phyloP scores from a whole-genome alignment of 768 basidiomycete genomes.

The Suillus plorans region DNA sequence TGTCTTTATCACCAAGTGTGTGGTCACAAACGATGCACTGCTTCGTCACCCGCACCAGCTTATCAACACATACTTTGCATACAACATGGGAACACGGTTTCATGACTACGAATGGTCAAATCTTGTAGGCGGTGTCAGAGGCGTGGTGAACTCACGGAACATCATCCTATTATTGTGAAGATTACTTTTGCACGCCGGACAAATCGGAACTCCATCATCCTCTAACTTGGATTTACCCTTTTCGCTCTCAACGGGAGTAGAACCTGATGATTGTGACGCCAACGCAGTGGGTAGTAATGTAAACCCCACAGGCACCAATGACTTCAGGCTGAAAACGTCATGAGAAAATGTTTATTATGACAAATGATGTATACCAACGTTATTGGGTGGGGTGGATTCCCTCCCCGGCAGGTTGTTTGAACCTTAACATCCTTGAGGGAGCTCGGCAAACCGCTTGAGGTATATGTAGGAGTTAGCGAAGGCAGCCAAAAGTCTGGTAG shows the following conservation, averaged over 20 bases:
- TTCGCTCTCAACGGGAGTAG: conserved; percentile 36
- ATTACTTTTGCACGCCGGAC: conserved; percentile 83
- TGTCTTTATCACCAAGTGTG: conserved; percentile 61
- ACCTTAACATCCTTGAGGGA: conserved; percentile 80
- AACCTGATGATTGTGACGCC: conserved; percentile 37
- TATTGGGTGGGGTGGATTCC: conserved; percentile 73
- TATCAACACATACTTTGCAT: conserved; percentile 89
- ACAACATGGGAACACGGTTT: conserved; percentile 89
- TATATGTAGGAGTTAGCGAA: conserved; percentile 82
- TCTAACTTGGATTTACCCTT: conserved; percentile 43
- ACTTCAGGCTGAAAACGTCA: conserved; percentile 62
- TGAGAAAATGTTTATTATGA: conserved; percentile 3
- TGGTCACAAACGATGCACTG: conserved; percentile 90
- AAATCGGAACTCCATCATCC: conserved; percentile 66
- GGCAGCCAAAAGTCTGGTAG: conserved; percentile 98
- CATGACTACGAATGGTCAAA: conserved; percentile 49
- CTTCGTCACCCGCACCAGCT: conserved; percentile 72
- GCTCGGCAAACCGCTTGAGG: conserved; percentile 57
- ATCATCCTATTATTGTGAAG: conserved; percentile 77
- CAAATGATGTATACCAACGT: conserved; percentile 54
- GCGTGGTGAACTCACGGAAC: conserved; percentile 50
- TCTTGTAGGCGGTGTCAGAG: neutral
- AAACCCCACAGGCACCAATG: conserved; percentile 79
- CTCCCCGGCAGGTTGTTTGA: conserved; percentile 86
- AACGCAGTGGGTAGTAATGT: conserved; percentile 47